phyloP scores from a whole-genome alignment of 257 asterid genomes.

The Solanum tacnaense region DNA sequence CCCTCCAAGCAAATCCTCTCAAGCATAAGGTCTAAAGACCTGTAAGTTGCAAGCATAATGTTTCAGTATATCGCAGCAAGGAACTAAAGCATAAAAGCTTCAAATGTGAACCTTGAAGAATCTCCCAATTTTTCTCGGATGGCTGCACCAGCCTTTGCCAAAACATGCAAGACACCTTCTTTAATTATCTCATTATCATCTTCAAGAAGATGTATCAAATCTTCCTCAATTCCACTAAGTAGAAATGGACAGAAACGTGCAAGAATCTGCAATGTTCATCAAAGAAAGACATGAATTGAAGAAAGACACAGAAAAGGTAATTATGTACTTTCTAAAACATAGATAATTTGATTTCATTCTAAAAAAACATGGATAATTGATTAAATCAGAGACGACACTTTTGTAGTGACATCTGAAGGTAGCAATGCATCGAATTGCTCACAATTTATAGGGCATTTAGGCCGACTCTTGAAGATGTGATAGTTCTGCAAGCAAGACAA shows the following conservation, averaged over 20 bases:
- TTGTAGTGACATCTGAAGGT: neutral
- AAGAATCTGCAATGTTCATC: slow-evolving; percentile 52
- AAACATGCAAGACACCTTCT: slow-evolving; percentile 94
- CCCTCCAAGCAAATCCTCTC: slow-evolving; percentile 99
- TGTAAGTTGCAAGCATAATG: slow-evolving; percentile 20
- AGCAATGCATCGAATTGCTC: neutral
- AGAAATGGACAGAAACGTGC: slow-evolving; percentile 88
- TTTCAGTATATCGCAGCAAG: slow-evolving; percentile 5
- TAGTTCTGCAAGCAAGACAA: neutral
- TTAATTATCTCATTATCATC: slow-evolving; percentile 95
- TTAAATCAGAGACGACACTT: neutral
- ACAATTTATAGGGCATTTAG: neutral
- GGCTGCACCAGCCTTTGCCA: slow-evolving; percentile 97
- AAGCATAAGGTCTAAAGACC: slow-evolving; percentile 90
- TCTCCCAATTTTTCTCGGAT: slow-evolving; percentile 93
- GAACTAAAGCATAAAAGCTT: neutral
- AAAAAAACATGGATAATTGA: neutral
- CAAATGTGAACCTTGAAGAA: slow-evolving; percentile 55
- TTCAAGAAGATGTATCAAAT: slow-evolving; percentile 76
- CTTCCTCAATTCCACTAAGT: slow-evolving; percentile 85
- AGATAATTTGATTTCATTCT: neutral
- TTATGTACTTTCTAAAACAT: neutral
- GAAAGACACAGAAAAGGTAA: neutral
- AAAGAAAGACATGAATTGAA: slow-evolving; percentile 7
- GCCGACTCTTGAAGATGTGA: neutral